Evolutionary conservation across 768 basidiomycete species (phyloP).

Genomic region (Suillus subaureus): DNA sequence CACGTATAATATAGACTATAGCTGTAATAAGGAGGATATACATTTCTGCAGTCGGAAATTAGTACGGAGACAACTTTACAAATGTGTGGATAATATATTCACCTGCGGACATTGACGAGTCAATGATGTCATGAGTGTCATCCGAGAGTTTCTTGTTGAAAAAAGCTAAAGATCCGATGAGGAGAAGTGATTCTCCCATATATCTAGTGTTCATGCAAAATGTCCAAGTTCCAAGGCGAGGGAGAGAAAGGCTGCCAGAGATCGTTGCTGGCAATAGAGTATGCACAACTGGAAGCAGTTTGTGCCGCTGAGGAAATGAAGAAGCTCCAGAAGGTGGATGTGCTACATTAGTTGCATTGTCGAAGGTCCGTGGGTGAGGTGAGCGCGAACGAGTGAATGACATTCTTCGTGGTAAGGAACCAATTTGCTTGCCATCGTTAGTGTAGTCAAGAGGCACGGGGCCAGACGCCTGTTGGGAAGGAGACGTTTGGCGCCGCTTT

Average conservation of each 20-base stretch:
- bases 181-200: slow-evolving; percentile 62
- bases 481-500: slow-evolving; percentile 30
- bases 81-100: slow-evolving; percentile 16
- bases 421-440: slow-evolving; percentile 36
- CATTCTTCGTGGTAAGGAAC: slow-evolving; percentile 40
- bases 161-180: slow-evolving; percentile 63
- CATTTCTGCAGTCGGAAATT: slow-evolving; percentile 48
- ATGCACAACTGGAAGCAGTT: slow-evolving; percentile 21
- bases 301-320: slow-evolving; percentile 45
- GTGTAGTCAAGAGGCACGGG: slow-evolving; percentile 27
- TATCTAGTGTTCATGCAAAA: slow-evolving; percentile 65
- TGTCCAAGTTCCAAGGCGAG: slow-evolving; percentile 43
- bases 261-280: slow-evolving; percentile 52
- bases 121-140: slow-evolving; percentile 21
- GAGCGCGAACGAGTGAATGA: slow-evolving; percentile 77
- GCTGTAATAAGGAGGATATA: slow-evolving; percentile 54
- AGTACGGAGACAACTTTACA: slow-evolving; percentile 9
- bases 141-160: slow-evolving; percentile 45
- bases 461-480: slow-evolving; percentile 26
- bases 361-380: slow-evolving; percentile 47
- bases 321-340: slow-evolving; percentile 43
- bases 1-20: slow-evolving; percentile 62
- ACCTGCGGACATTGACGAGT: slow-evolving; percentile 58
- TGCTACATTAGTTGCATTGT: slow-evolving; percentile 37
- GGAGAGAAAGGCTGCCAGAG: slow-evolving; percentile 46